A percentile compares a stretch with the other conserved stretches of the same genome.
phyloP scores from a whole-genome alignment of 805 yeast genomes.

The Teunomyces panamensis region DNA sequence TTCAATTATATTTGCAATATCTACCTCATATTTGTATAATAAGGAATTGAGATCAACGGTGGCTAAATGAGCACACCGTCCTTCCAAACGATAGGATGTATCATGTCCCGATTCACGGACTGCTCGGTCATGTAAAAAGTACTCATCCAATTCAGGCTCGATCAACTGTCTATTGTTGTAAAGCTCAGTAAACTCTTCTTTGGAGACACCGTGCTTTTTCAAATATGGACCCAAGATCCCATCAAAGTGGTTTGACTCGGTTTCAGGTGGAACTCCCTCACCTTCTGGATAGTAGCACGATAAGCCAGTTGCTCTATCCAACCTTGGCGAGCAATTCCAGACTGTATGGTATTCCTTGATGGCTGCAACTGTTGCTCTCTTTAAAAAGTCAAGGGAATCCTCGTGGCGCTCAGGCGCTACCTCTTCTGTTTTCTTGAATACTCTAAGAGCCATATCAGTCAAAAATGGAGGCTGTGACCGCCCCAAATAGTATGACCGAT shows the following conservation, averaged over 20 bases:
- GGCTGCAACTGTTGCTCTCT: constrained; percentile 69
- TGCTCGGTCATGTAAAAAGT: constrained; percentile 88
- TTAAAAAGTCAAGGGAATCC: constrained; percentile 57
- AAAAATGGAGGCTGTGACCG: constrained; percentile 96
- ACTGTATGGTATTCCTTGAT: constrained; percentile 80
- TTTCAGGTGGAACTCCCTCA: constrained; percentile 93
- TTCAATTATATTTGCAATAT: constrained; percentile 66
- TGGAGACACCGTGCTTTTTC: constrained; percentile 53
- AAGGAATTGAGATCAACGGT: constrained; percentile 87
- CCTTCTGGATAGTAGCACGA: constrained; percentile 92
- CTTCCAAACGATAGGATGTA: constrained; percentile 86
- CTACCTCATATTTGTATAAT: constrained; percentile 84
- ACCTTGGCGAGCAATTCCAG: constrained; percentile 76
- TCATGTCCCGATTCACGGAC: constrained; percentile 97
- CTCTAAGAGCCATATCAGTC: constrained; percentile 83
- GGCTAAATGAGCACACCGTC: constrained; percentile 83
- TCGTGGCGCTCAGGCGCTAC: constrained; percentile 32
- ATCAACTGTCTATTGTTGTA: constrained; percentile 65
- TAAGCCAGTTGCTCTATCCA: constrained; percentile 69
- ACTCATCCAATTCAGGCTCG: constrained; percentile 85
- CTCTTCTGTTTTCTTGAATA: constrained; percentile 57
- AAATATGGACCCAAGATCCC: constrained; percentile 68
- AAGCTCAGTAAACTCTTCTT: constrained; percentile 57
- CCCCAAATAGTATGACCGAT: constrained; percentile 83
- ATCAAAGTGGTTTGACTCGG: constrained; percentile 85